phyloP scores from a whole-genome alignment of 352 stramenopile genomes.

The Lagenidium sp. region DNA sequence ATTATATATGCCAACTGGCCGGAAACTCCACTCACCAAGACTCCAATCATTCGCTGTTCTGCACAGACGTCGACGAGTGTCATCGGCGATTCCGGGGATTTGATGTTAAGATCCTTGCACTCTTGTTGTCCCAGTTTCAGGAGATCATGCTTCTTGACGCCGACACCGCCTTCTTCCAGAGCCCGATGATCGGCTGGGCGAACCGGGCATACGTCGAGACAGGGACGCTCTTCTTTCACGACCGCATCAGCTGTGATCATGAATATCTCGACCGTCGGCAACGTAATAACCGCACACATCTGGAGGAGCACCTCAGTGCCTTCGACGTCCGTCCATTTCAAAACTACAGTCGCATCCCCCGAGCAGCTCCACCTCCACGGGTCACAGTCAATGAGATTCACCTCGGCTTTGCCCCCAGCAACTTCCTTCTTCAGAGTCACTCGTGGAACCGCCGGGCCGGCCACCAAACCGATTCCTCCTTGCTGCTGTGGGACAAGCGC shows the following conservation, averaged over 20 bases:
- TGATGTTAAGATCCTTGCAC: constrained; percentile 49
- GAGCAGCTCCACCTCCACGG: constrained; percentile 15
- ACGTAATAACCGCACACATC: constrained; percentile 41
- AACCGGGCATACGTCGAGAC: constrained; percentile 35
- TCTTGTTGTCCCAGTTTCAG: constrained; percentile 56
- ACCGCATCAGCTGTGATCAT: constrained; percentile 33
- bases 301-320: constrained; percentile 22
- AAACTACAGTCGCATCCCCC: neutral
- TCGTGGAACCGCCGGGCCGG: constrained; percentile 54
- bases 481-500: constrained; percentile 68
- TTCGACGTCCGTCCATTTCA: neutral
- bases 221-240: constrained; percentile 63
- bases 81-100: constrained; percentile 43
- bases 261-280: constrained; percentile 38
- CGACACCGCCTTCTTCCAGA: constrained; percentile 58
- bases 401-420: constrained; percentile 37
- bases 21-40: constrained; percentile 14
- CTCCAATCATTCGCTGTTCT: constrained; percentile 29
- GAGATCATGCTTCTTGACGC: constrained; percentile 74
- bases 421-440: constrained; percentile 42
- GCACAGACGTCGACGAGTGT: constrained; percentile 26
- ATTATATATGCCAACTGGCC: constrained; percentile 51
- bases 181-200: constrained; percentile 41
- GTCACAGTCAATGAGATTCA: constrained; percentile 6
- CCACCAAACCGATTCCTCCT: constrained; percentile 67